Percentiles rank a stretch among this genome's conserved stretches.
Conservation (phyloP, 495 filamentous ascomycete species). For the Aspergillus cavernicola region DNA sequence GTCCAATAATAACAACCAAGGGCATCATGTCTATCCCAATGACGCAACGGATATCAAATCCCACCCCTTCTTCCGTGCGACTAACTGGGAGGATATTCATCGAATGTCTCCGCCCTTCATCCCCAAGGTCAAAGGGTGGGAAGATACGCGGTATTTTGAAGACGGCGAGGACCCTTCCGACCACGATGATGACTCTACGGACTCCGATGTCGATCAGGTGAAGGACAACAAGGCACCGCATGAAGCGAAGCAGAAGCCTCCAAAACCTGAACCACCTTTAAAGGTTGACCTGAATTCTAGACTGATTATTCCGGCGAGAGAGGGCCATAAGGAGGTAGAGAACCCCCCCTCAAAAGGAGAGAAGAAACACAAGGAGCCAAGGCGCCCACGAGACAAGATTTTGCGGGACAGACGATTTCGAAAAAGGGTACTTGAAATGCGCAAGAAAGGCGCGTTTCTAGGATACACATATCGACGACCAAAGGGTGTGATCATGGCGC, state of each 20-base stretch:
- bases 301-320: neutral
- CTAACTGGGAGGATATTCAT: slow-evolving; percentile 68
- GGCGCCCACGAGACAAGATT: slow-evolving; percentile 73
- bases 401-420: slow-evolving; percentile 66
- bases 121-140: slow-evolving; percentile 62
- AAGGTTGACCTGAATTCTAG: neutral
- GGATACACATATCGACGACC: slow-evolving; percentile 84
- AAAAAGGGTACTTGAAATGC: slow-evolving; percentile 65
- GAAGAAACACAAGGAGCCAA: slow-evolving; percentile 52
- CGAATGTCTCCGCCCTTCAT: slow-evolving; percentile 68
- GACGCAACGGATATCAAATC: slow-evolving; percentile 76
- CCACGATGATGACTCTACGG: slow-evolving; percentile 33
- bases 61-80: slow-evolving; percentile 68
- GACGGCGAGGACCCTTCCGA: slow-evolving; percentile 67
- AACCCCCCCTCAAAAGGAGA: slow-evolving; percentile 12
- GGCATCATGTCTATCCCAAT: slow-evolving; percentile 68
- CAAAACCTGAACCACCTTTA: slow-evolving; percentile 1
- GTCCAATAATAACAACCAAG: slow-evolving; percentile 33
- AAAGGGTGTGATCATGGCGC: slow-evolving; percentile 32
- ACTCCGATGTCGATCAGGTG: slow-evolving; percentile 18
- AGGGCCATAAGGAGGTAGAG: neutral
- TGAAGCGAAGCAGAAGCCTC: slow-evolving; percentile 8
- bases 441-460: slow-evolving; percentile 76
- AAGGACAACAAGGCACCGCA: slow-evolving; percentile 13
- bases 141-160: slow-evolving; percentile 89